Percentiles rank a stretch among this genome's conserved stretches.
Evolutionary conservation across 2,329 filamentous ascomycete genomes (phyloP).

Genomic region (Apiospora aurea): DNA sequence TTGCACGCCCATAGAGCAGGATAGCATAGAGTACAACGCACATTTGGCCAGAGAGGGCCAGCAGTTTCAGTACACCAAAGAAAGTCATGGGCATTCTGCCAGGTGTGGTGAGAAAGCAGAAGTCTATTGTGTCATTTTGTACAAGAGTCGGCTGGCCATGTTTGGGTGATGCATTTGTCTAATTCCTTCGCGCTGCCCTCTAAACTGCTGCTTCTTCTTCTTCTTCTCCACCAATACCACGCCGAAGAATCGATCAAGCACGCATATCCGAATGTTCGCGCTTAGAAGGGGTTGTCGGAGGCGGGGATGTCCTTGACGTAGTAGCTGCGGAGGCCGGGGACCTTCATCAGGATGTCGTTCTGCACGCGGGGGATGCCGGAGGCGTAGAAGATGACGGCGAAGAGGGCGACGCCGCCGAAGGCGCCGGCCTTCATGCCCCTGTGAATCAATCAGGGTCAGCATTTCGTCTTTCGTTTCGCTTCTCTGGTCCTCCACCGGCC

Average conservation of each 20-base stretch:
- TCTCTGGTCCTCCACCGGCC: neutral
- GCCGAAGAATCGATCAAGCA: neutral
- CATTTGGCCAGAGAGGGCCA: neutral
- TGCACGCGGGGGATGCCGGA: conserved; percentile 69
- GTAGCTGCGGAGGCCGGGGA: conserved; percentile 60
- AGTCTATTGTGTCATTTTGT: conserved; percentile 31
- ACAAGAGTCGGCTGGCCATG: conserved; percentile 27
- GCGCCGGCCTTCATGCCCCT: conserved; percentile 61
- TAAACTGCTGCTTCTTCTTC: neutral
- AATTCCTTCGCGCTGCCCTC: neutral
- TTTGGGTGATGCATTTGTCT: neutral
- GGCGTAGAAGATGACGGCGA: conserved; percentile 65
- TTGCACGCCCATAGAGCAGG: conserved; percentile 13
- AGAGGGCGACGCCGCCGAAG: conserved; percentile 64
- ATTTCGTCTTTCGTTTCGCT: neutral
- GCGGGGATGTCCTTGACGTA: conserved; percentile 63
- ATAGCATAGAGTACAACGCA: conserved; percentile 4
- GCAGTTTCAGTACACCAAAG: neutral
- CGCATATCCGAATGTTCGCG: neutral
- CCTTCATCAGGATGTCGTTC: conserved; percentile 66
- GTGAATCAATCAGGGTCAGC: conserved; percentile 22
- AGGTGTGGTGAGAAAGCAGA: conserved; percentile 20
- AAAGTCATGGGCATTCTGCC: neutral
- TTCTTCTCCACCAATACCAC: conserved; percentile 12
- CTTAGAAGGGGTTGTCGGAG: conserved; percentile 57